Evolutionary conservation across 441 rosid species (phyloP).

Genomic region (Lepidium campestre): DNA sequence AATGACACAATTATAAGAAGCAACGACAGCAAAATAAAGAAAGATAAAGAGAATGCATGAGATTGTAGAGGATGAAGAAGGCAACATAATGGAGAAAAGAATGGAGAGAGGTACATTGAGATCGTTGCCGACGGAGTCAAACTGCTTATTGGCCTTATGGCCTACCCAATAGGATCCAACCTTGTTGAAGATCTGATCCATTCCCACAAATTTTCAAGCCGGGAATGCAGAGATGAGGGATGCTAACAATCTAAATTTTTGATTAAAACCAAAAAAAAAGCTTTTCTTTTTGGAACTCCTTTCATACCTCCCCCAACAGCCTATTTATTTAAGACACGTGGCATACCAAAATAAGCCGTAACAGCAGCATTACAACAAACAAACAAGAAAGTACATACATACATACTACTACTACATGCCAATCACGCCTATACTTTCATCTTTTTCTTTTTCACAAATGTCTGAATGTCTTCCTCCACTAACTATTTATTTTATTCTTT

Average conservation of each 20-base stretch:
- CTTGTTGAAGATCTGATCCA: constrained; percentile 76
- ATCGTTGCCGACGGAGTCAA: constrained; percentile 68
- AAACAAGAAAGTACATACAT: neutral
- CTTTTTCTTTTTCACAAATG: too few species aligned
- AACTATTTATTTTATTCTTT: too few species aligned
- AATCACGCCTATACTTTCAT: neutral
- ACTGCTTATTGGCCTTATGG: constrained; percentile 58
- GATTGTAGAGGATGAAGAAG: too few species aligned
- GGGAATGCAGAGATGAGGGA: too few species aligned
- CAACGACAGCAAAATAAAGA: too few species aligned
- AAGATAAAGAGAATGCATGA: too few species aligned
- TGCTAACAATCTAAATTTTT: too few species aligned
- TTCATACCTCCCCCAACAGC: neutral
- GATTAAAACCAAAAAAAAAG: too few species aligned
- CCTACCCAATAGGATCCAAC: constrained; percentile 75
- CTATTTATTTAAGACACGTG: neutral
- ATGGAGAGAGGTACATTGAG: constrained; percentile 34
- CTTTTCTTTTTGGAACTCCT: too few species aligned
- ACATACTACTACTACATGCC: too few species aligned
- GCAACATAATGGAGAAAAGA: too few species aligned
- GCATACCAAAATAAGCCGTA: neutral
- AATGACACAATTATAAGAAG: neutral
- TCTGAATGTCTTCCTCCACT: too few species aligned
- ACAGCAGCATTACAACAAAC: neutral
- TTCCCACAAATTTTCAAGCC: neutral